Evolutionary conservation across 2,329 filamentous ascomycete genomes (phyloP).

Genomic region (Aspergillus sergii): DNA sequence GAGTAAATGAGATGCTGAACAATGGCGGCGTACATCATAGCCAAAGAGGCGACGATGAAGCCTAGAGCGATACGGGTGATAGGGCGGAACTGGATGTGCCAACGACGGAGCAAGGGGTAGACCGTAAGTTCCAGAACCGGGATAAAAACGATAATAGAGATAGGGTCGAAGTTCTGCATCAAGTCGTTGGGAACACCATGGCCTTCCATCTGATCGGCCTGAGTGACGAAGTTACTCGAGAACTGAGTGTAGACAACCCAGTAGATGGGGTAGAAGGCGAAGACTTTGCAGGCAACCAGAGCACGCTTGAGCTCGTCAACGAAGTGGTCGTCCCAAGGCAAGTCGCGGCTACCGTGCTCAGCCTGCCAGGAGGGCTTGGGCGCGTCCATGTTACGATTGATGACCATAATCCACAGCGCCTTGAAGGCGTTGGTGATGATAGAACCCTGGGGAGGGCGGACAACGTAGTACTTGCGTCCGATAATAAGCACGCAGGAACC

Average conservation of each 20-base stretch:
- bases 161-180: conserved; percentile 74
- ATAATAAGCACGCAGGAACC: conserved; percentile 59
- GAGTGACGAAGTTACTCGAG: conserved; percentile 67
- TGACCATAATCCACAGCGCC: conserved; percentile 58
- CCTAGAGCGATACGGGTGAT: conserved; percentile 75
- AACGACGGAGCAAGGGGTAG: conserved; percentile 68
- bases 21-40: conserved; percentile 64
- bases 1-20: conserved; percentile 60
- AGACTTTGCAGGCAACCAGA: conserved; percentile 69
- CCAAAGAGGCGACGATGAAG: conserved; percentile 65
- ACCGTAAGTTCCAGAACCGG: conserved; percentile 69
- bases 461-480: conserved; percentile 49
- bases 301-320: conserved; percentile 72
- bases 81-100: conserved; percentile 68
- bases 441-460: conserved; percentile 61
- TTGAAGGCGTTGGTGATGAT: conserved; percentile 68
- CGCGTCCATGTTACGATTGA: conserved; percentile 59
- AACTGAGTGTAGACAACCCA: conserved; percentile 72
- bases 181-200: conserved; percentile 77
- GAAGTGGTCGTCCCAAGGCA: conserved; percentile 70
- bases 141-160: conserved; percentile 75
- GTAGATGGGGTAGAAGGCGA: conserved; percentile 70
- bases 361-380: conserved; percentile 68
- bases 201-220: conserved; percentile 63
- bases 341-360: conserved; percentile 45